Evolutionary conservation across 805 yeast species (phyloP), one percentile per base, ranked within the genome.

Genomic region (Candida vartiovaarae): DNA sequence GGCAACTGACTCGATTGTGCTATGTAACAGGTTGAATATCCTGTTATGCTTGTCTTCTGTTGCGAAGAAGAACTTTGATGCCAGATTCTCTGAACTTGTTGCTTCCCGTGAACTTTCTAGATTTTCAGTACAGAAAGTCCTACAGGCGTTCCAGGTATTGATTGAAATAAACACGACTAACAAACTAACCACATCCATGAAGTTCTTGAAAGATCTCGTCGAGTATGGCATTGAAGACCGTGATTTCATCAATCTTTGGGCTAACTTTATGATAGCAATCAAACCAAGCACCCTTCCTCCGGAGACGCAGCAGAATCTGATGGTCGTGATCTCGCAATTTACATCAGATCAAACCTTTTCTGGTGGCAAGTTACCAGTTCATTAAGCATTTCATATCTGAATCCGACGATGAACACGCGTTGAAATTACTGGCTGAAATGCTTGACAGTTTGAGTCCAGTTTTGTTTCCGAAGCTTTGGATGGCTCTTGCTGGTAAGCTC

Each of bases 1-100:
- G 1, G 32, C 46, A 1, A 23, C 52, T 26, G 50, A 44, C 29
- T 25, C 49, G 15, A 32, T 27, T 4, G 42, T 53, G 2, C 50
- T 56, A 25, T 46, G 49, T 39, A 57, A 57, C 45, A 49, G 62
- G 42, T 15, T 49, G 29, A 57, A 56, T 26, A 46, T 57, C 2
- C 15, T 57, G 1, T 34, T 56, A 2, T 46, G 46, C 11, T 26
- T 54, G 10, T 39, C 52, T 6, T 26, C 32, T 8, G 39, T 43
- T 7, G 50, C 53, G 20, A 41, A 40, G 15, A 55, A 47, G 25
- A 48, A 46, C 27, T 42, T 57, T 10, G 58, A 55, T 32, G 1
- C 35, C 5, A 42, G 44, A 38, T 38, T 55, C 4, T 34, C 43
- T 11, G 52, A 52, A 3, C n/a, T 57, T 2, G 20, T 54, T 3